Percentiles rank a stretch among this genome's conserved stretches.
These are phyloP conservation scores for Xylaria sp. DNA, from an alignment of 2,329 filamentous ascomycete species.

Conservation along the genomic window DNA sequence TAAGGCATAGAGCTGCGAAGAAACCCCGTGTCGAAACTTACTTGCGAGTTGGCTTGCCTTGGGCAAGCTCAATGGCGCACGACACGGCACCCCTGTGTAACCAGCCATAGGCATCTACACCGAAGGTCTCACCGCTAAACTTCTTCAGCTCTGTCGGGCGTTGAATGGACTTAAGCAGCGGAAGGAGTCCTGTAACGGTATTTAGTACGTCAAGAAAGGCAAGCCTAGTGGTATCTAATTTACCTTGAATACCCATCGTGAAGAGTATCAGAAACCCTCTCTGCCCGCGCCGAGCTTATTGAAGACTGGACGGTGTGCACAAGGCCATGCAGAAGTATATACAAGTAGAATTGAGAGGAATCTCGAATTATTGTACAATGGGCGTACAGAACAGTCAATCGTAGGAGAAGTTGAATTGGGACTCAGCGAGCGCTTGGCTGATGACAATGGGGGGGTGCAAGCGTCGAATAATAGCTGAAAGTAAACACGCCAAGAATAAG, in stretches of 20 bases:
- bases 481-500: not conserved
- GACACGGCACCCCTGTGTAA: constrained; percentile 89
- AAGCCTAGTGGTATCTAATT: not conserved
- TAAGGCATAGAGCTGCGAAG: constrained; percentile 18
- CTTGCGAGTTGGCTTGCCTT: constrained; percentile 86
- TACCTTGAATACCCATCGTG: constrained; percentile 39
- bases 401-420: not conserved
- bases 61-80: constrained; percentile 87
- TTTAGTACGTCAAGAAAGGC: constrained; percentile 23
- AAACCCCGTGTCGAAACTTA: constrained; percentile 47
- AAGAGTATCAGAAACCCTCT: constrained; percentile 2
- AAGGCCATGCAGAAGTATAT: constrained; percentile 14
- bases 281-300: constrained; percentile 5
- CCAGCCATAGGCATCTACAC: constrained; percentile 98
- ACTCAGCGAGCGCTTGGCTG: not conserved
- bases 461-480: not conserved
- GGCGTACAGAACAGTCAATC: not conserved
- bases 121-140: constrained; percentile 83
- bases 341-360: not conserved
- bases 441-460: not conserved
- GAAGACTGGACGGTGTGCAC: constrained; percentile 1
- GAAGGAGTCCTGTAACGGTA: constrained; percentile 69
- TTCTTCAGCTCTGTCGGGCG: constrained; percentile 85
- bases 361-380: not conserved
- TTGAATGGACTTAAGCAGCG: constrained; percentile 94